Evolutionary conservation across 2,329 filamentous ascomycete species (phyloP).

Genomic region (Diaporthe sp.): DNA sequence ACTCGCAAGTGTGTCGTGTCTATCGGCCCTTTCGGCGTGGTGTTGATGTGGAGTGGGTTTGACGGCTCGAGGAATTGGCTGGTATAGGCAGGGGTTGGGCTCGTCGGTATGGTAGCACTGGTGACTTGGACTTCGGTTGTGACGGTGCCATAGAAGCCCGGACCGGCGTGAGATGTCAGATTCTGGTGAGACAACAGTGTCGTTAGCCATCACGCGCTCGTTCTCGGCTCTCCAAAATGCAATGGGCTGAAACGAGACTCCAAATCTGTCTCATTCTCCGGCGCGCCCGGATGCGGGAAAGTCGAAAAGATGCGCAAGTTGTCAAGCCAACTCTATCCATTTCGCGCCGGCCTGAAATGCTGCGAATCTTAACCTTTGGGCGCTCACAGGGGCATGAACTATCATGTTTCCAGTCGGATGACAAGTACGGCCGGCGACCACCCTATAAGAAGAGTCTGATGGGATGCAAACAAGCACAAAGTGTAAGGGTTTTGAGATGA

Average conservation of each 20-base stretch:
- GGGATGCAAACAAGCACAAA: neutral
- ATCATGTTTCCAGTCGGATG: conserved; percentile 1
- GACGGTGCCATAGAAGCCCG: conserved; percentile 64
- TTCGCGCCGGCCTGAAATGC: neutral
- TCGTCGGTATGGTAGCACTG: conserved; percentile 42
- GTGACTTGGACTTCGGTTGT: conserved; percentile 66
- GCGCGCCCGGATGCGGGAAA: neutral
- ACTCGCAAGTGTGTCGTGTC: conserved; percentile 12
- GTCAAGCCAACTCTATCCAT: neutral
- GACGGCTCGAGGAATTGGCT: conserved; percentile 38
- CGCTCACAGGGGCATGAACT: neutral
- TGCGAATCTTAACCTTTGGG: too few relatives aligned
- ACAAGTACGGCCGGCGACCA: neutral
- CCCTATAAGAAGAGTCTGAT: neutral
- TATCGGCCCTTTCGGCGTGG: conserved; percentile 32
- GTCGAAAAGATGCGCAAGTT: neutral
- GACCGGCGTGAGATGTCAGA: conserved; percentile 37
- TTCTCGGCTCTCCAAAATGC: neutral
- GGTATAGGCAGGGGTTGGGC: conserved; percentile 38
- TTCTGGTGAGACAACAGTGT: conserved; percentile 37
- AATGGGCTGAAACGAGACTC: conserved; percentile 6
- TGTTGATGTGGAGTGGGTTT: conserved; percentile 44
- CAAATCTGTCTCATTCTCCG: conserved; percentile 8
- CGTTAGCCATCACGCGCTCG: conserved; percentile 18
- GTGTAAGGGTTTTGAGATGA: too few relatives aligned